Base-by-base conservation (phyloP, 2,329 filamentous ascomycete genomes). In the Bipolaris gigantea region DNA sequence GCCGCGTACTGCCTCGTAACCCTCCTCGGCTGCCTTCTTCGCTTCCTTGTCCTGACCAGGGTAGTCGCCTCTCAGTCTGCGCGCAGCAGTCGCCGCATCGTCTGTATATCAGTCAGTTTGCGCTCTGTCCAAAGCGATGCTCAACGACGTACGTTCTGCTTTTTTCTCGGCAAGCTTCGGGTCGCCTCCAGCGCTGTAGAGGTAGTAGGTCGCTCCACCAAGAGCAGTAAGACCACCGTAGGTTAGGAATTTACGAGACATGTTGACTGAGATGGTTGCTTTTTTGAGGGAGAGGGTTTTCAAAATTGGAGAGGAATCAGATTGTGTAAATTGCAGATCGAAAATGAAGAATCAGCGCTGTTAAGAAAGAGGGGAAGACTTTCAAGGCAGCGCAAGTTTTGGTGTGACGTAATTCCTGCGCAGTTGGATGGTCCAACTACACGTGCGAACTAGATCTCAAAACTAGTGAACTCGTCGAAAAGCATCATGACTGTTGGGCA, bases 101-200 rank as follows among this genome's bases (percentile, higher is more conserved):
- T 87, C 92, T 97, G 63, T 44, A 35, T 38, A 19, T 15, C 25
- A 62, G 71, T 66, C 40, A 36, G 49, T 33, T n/a, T 18, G 2
- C 33, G 5, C 10, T n/a, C 23, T 33, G 4, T 18, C 18, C 27
- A 5, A 15, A n/a, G 7, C 8, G 8, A 11, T 8, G 32, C 13
- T 15, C 15, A 9, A 48, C 51, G 42, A 79, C 86, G 41, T 79
- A 96, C 93, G 84, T 80, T 96, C 89, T 64, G 89, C 83, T 75
- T 94, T 82, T 81, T 93, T 89, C 82, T 92, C 85, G n/a, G 92
- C 93, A 45, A 83, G 85, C 76, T 89, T 90, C 47, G 90, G 82
- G 74, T 86, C 84, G 53, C 93, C 92, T 57, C 93, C 93, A 15
- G 92, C 89, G 47, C 78, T 82, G 81, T 96, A 99, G 59, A 97